These are phyloP conservation scores for Stereocaulon alpinum DNA, from an alignment of 495 filamentous ascomycete genomes.

Conservation along the genomic window DNA sequence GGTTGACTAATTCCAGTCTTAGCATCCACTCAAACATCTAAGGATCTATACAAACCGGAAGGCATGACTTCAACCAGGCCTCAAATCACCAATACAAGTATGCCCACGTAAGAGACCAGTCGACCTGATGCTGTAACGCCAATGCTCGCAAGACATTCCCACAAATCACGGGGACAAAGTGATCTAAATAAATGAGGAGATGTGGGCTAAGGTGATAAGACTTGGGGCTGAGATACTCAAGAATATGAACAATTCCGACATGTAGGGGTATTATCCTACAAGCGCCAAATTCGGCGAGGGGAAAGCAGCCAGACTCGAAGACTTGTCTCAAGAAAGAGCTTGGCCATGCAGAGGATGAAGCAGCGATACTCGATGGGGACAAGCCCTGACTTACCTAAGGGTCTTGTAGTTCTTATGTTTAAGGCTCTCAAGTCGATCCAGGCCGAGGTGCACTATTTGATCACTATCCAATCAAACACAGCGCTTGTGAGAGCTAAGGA, in stretches of 20 bases:
- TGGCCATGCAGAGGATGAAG: too few species aligned
- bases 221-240: not conserved
- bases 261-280: not conserved
- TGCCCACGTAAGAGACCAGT: not conserved
- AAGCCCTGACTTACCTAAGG: too few species aligned
- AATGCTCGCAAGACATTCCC: not conserved
- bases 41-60: not conserved
- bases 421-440: not conserved
- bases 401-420: not conserved
- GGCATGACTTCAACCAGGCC: not conserved
- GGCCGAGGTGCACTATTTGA: not conserved
- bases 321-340: not conserved
- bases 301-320: not conserved
- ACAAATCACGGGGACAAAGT: not conserved
- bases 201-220: not conserved
- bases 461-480: not conserved
- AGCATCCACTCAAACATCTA: not conserved
- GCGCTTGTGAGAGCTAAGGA: not conserved
- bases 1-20: not conserved
- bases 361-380: not conserved
- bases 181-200: constrained; percentile 4
- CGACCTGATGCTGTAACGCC: not conserved
- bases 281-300: not conserved
- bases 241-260: not conserved
- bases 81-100: not conserved